Conservation (phyloP, 139 green algal genomes). For the Coelastrella sp. region DNA sequence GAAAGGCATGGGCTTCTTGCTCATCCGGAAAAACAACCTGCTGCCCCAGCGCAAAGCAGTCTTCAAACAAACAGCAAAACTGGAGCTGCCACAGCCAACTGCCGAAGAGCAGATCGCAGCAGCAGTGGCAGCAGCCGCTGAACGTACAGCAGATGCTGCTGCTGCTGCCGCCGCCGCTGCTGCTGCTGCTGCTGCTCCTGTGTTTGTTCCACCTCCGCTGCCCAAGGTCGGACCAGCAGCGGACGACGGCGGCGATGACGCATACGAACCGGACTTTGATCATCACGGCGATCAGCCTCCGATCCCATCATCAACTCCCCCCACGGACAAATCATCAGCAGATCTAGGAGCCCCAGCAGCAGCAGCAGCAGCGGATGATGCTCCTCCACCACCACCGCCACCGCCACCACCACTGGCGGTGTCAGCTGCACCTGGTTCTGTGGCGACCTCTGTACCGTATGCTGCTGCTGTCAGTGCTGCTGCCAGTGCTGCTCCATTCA, state of each 20-base stretch:
- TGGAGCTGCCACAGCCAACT: neutral
- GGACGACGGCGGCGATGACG: neutral
- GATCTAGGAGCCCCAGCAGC: neutral
- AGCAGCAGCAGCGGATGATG: neutral
- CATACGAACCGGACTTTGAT: neutral
- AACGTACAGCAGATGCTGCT: neutral
- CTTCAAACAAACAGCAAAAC: constrained; percentile 45
- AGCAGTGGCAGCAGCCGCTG: neutral
- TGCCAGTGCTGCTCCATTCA: neutral
- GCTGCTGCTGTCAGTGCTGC: neutral
- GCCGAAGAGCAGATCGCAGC: neutral
- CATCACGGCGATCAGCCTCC: neutral
- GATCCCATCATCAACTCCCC: neutral
- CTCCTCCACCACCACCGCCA: neutral
- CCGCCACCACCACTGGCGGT: neutral
- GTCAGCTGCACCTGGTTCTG: constrained; percentile 10
- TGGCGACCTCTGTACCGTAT: neutral
- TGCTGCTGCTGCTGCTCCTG: neutral
- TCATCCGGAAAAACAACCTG: constrained; percentile 51
- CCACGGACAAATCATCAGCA: neutral
- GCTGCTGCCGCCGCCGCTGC: neutral
- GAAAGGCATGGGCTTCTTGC: constrained; percentile 23
- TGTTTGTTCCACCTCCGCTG: neutral
- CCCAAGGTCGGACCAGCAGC: neutral
- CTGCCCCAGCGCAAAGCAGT: constrained; percentile 41